A percentile compares a stretch with the other conserved stretches of the same genome.
phyloP scores from a whole-genome alignment of 495 filamentous ascomycete genomes.

The Parathielavia hyrcaniae region DNA sequence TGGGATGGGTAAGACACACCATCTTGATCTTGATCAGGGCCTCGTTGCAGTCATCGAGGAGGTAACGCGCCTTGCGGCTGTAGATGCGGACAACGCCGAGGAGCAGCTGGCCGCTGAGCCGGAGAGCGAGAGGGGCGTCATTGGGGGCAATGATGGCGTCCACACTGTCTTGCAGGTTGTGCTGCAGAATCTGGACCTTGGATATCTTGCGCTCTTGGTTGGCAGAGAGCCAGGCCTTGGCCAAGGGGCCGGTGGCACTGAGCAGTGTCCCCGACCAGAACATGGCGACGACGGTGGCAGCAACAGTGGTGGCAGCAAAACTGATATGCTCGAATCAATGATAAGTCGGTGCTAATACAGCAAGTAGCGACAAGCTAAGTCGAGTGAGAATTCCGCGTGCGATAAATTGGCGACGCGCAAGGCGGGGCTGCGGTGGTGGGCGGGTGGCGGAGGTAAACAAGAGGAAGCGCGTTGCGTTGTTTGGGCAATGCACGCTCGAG shows the following conservation, averaged over 20 bases:
- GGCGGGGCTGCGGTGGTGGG: slow-evolving; percentile 12
- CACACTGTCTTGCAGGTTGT: slow-evolving; percentile 87
- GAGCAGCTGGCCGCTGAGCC: slow-evolving; percentile 86
- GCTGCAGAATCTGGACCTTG: slow-evolving; percentile 87
- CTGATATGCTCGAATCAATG: slow-evolving; percentile 27
- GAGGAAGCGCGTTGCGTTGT: slow-evolving; percentile 37
- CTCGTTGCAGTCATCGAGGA: slow-evolving; percentile 95
- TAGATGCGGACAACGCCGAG: slow-evolving; percentile 96
- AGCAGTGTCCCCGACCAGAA: slow-evolving; percentile 97
- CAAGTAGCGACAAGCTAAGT: background rate
- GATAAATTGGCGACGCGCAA: slow-evolving; percentile 9
- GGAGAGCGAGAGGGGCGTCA: slow-evolving; percentile 90
- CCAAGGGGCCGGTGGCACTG: slow-evolving; percentile 92
- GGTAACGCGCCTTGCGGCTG: slow-evolving; percentile 90
- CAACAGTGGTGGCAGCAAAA: slow-evolving; percentile 39
- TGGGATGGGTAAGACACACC: slow-evolving; percentile 45
- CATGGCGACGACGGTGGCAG: slow-evolving; percentile 55
- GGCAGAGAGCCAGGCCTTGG: slow-evolving; percentile 95
- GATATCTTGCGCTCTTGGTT: slow-evolving; percentile 96
- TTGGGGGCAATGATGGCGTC: slow-evolving; percentile 89
- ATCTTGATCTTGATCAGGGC: slow-evolving; percentile 96
- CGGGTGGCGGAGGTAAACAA: slow-evolving; percentile 33
- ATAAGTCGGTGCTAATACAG: slow-evolving; percentile 20
- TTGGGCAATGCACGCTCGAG: slow-evolving; percentile 28
- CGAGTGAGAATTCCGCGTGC: slow-evolving; percentile 12